Base-by-base conservation (phyloP, 2,329 filamentous ascomycete genomes). In the Tolypocladium capitatum region DNA sequence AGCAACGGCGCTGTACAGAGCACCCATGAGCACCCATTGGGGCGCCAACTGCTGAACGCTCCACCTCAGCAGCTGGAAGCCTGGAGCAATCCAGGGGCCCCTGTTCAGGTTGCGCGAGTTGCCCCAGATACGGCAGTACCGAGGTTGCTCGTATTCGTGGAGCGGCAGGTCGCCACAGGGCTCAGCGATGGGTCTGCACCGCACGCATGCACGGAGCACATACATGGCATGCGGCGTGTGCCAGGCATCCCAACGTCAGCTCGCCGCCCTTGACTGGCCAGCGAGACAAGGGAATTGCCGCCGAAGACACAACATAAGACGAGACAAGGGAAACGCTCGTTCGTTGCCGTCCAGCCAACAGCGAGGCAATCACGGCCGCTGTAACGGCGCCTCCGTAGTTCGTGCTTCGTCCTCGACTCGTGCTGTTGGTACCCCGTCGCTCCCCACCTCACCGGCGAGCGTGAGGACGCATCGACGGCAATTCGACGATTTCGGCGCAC, bases 131-230 rank as follows among this genome's bases (percentile, higher is more conserved):
- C n/a, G n/a, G n/a, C n/a, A n/a, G n/a, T n/a, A n/a, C n/a, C n/a
- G n/a, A n/a, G n/a, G n/a, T n/a, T n/a, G n/a, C n/a, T n/a, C n/a
- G n/a, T n/a, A 20, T 27, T 33, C 20, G 31, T 28, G 31, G 31
- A 45, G 32, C 24, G n/a, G 33, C 34, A 24, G 11, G 3, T 30
- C 27, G 27, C 40, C 44, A 16, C 41, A 43, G 41, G 41, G 41
- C 41, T 32, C 41, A 32, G 8, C 18, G 38, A 42, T 7, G 38
- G 24, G 21, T 42, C 30, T 42, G 38, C 38, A 42, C 9, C 32
- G 11, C n/a, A 40, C 33, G 45, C 45, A 46, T 46, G 45, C 45
- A 46, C 13, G 27, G 16, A 46, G 45, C 45, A 47, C 40, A 31
- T 38, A 42, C 36, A 46, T 42, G 28, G 43, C 32, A 36, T 27